Evolutionary conservation across 306 rosid species (phyloP).

Genomic region (Datisca glomerata): DNA sequence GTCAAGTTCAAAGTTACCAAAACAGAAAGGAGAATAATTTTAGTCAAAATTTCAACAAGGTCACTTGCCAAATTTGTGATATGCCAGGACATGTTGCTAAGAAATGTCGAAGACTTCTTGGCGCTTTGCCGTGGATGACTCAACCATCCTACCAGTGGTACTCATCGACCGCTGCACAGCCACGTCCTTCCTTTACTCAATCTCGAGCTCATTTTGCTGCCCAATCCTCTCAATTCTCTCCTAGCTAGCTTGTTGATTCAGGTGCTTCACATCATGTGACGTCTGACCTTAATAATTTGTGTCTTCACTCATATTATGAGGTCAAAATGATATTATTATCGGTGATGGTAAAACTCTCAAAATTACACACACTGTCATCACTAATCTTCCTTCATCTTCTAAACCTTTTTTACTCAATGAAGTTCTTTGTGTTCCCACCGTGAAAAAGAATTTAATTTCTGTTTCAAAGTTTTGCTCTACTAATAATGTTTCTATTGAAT

Average conservation of each 20-base stretch:
- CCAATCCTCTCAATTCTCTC: not conserved
- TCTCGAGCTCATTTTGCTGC: not conserved
- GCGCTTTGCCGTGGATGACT: not conserved
- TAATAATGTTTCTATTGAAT: not conserved
- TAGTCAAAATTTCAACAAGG: not conserved
- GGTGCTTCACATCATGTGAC: constrained; percentile 6
- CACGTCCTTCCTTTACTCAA: not conserved
- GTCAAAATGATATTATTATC: not conserved
- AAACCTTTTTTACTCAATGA: not conserved
- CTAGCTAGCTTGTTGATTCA: not conserved
- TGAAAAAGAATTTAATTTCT: not conserved
- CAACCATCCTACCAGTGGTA: not conserved
- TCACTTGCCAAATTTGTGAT: not conserved
- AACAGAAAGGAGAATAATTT: too few relatives aligned
- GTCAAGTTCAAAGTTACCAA: too few relatives aligned
- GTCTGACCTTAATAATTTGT: not conserved
- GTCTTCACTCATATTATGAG: not conserved
- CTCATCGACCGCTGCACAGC: not conserved
- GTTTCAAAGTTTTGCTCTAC: not conserved
- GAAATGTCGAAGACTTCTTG: not conserved
- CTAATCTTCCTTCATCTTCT: not conserved
- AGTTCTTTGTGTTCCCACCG: not conserved
- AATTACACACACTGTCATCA: not conserved
- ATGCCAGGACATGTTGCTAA: not conserved
- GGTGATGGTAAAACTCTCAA: not conserved